Conservation (phyloP, 768 basidiomycete genomes). For the Mycena maculata region DNA sequence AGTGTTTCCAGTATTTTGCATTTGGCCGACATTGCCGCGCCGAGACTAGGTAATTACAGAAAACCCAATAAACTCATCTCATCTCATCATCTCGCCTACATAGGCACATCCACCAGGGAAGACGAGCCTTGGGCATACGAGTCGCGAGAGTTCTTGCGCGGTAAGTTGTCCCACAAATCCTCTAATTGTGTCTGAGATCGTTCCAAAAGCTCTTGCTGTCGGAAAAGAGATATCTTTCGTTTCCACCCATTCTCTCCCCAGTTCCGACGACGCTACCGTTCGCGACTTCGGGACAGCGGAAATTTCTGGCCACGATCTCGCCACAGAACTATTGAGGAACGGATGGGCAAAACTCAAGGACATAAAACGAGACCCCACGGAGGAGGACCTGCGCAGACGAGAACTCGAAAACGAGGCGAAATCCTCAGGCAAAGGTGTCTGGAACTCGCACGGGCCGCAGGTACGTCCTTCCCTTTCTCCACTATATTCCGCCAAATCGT, state of each 20-base stretch:
- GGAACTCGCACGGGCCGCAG: constrained; percentile 85
- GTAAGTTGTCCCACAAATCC: neutral
- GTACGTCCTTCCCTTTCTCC: constrained; percentile 47
- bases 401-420: constrained; percentile 84
- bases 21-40: constrained; percentile 87
- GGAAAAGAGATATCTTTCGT: constrained; percentile 92
- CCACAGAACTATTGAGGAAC: constrained; percentile 79
- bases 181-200: neutral
- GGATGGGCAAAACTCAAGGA: constrained; percentile 98
- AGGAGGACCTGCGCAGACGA: constrained; percentile 53
- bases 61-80: no score
- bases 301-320: constrained; percentile 77
- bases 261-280: constrained; percentile 73
- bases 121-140: constrained; percentile 98
- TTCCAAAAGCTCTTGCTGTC: constrained; percentile 67
- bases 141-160: constrained; percentile 90
- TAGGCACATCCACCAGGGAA: constrained; percentile 84
- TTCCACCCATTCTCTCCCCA: constrained; percentile 81
- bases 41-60: no score
- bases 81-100: no score
- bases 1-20: constrained; percentile 76
- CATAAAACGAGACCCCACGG: constrained; percentile 47
- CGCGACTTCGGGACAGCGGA: constrained; percentile 86
- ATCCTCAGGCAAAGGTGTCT: constrained; percentile 80
- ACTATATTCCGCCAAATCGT: constrained; percentile 7